Evolutionary conservation across 73 alveolate species (phyloP), one percentile per base, ranked within the genome.

Genomic region (Paramecium biaurelia): DNA sequence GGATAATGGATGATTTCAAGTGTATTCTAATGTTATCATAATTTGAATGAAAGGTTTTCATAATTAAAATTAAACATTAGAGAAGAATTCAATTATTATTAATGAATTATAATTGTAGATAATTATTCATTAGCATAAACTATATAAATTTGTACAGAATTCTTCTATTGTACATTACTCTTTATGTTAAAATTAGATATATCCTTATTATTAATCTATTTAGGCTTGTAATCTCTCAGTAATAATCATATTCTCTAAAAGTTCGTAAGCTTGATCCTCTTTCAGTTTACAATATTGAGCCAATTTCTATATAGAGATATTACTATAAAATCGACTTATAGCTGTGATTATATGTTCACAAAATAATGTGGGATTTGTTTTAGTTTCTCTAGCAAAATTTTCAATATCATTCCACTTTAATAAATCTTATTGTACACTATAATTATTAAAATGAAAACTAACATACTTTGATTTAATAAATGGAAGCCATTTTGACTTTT

Each of bases 61-160:
- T 70, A 70, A 70, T 18, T 70, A 70, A 70, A 70, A 32, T 70
- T 70, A 37, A 70, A 70, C 37, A 70, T 70, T 12, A 70, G 85
- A 70, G 85, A 70, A 14, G 85, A 70, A 70, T 70, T 70, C 20
- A 70, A 70, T 70, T 70, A 70, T 70, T 70, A 70, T 70, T 32
- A 70, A 70, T 70, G 85, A 70, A 21, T 14, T 47, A 47, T 47
- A 47, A 14, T 14, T 70, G 53, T 70, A 72, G 38, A 72, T 72
- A 72, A 63, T 30, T 26, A 63, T 30, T 63, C 47, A 63, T 26
- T 63, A 4, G 15, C 24, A 63, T 26, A 63, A 63, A 32, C 84
- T 26, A 24, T 63, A 63, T 5, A 63, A 63, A 63, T 63, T 63
- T 63, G 43, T 63, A n/a, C 84, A 63, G 53, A 63, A 63, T 30